Conservation (phyloP, 805 yeast species). For the Wickerhamomyces strasburgensis region DNA sequence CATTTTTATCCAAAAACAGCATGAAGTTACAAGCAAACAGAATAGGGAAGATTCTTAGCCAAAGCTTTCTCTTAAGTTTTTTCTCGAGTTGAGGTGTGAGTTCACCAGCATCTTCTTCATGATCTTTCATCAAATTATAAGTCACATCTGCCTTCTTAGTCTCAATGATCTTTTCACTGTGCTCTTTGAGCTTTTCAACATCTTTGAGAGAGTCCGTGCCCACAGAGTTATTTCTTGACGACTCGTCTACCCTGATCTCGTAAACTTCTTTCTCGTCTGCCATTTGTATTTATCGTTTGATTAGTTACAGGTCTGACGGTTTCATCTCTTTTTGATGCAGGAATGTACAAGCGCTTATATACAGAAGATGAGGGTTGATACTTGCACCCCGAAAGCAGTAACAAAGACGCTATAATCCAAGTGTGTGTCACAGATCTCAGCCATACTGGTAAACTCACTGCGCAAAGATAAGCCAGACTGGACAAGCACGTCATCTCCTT, state of each 20-base stretch:
- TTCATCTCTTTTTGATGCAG: no score
- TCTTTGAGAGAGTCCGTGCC: background rate
- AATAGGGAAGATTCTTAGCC: constrained; percentile 23
- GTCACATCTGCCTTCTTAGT: constrained; percentile 27
- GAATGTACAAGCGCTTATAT: no score
- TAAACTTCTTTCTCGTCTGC: background rate
- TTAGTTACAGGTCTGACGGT: no score
- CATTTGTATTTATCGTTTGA: no score
- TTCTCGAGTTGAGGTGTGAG: constrained; percentile 12
- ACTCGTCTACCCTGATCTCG: background rate
- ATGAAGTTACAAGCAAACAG: constrained; percentile 13
- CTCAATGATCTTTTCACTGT: constrained; percentile 2
- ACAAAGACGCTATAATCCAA: no score
- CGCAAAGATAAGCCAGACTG: no score
- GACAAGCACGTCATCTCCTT: no score
- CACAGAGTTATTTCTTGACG: background rate
- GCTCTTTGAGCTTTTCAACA: background rate
- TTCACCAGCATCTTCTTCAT: constrained; percentile 15
- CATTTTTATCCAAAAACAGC: constrained; percentile 15
- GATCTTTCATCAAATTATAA: constrained; percentile 7
- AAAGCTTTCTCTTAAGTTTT: constrained; percentile 9
- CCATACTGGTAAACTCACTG: no score
- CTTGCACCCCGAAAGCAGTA: no score
- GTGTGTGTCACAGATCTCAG: no score
- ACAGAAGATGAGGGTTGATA: no score